Evolutionary conservation across 345 rosid species (phyloP), one percentile per base, ranked within the genome.

Genomic region (Turritis glabra): DNA sequence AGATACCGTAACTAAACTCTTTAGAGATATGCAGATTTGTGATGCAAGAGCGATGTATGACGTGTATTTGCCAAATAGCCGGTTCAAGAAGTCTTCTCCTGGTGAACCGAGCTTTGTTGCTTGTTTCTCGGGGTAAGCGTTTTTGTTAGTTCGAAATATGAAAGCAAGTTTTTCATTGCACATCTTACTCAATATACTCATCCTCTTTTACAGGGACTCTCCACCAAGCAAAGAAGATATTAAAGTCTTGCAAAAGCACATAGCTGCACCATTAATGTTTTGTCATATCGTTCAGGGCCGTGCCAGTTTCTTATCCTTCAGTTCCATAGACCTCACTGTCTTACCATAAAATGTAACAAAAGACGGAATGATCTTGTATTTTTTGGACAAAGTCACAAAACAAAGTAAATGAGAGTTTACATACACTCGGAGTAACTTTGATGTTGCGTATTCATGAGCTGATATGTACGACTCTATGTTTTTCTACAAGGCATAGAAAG

Each of bases 61-160:
- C 41, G 86, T 91, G 74, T 89, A 84, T 83, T 88, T 84, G 68
- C 98, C 97, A 22, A 88, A 93, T 37, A 85, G 96, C 78, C 84
- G 84, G 71, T 93, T 89, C 79, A 89, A 85, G 77, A 93, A 93
- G 83, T 84, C 97, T 57, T 80, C 84, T 65, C 98, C 97, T 5
- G 95, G 92, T 63, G 86, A 87, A 76, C 95, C 96, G 4, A 83
- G 75, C 77, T 91, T 81, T 51, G 35, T 83, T 17, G 83, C 92
- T 56, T 85, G 80, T 82, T 65, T 87, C 67, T 80, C 82, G 0
- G 79, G 92, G 98, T 91, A 83, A 21, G 29, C 13, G 3, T 53
- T 71, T 64, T 27, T 6, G 5, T 66, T 26, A 21, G 48, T 44
- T 74, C 21, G 0, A 51, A 32, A 48, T 43, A 10, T n/a, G 12